phyloP scores from a whole-genome alignment of 768 basidiomycete species.

The Dacryopinax primogenitus region DNA sequence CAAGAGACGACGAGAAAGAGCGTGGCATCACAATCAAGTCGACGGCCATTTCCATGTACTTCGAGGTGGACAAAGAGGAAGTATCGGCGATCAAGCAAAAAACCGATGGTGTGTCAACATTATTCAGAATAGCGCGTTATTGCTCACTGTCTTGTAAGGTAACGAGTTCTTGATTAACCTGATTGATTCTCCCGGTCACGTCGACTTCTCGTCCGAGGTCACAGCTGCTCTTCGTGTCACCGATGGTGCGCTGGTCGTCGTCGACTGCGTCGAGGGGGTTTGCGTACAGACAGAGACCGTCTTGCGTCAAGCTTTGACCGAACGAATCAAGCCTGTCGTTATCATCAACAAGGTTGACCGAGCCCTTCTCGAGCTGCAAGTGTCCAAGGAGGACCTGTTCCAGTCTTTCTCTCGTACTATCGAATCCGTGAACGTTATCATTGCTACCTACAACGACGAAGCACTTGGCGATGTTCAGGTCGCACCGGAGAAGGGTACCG shows the following conservation, averaged over 20 bases:
- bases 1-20: slow-evolving; percentile 95
- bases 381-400: slow-evolving; percentile 90
- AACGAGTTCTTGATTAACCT: slow-evolving; percentile 98
- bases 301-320: slow-evolving; percentile 87
- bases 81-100: slow-evolving; percentile 79
- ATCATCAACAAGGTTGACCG: slow-evolving; percentile 99
- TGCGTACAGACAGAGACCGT: slow-evolving; percentile 99
- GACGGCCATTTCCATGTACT: slow-evolving; percentile 99
- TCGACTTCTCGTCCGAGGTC: slow-evolving; percentile 99
- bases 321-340: slow-evolving; percentile 99
- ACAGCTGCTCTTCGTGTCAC: slow-evolving; percentile 99
- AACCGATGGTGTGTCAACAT: slow-evolving; percentile 54
- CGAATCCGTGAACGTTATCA: slow-evolving; percentile 95
- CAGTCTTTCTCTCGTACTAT: slow-evolving; percentile 97
- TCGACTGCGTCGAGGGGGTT: slow-evolving; percentile 98
- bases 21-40: slow-evolving; percentile 99
- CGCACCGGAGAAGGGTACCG: slow-evolving; percentile 94
- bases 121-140: neutral
- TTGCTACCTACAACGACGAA: slow-evolving; percentile 90
- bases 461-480: slow-evolving; percentile 97
- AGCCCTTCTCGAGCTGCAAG: slow-evolving; percentile 95
- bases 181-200: slow-evolving; percentile 99
- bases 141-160: slow-evolving; percentile 35
- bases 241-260: slow-evolving; percentile 98
- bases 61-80: slow-evolving; percentile 87